A percentile compares a stretch with the other conserved stretches of the same genome.
These are phyloP conservation scores for Trichoderma afroharzianum DNA, from an alignment of 2,329 filamentous ascomycete genomes.

Conservation along the genomic window DNA sequence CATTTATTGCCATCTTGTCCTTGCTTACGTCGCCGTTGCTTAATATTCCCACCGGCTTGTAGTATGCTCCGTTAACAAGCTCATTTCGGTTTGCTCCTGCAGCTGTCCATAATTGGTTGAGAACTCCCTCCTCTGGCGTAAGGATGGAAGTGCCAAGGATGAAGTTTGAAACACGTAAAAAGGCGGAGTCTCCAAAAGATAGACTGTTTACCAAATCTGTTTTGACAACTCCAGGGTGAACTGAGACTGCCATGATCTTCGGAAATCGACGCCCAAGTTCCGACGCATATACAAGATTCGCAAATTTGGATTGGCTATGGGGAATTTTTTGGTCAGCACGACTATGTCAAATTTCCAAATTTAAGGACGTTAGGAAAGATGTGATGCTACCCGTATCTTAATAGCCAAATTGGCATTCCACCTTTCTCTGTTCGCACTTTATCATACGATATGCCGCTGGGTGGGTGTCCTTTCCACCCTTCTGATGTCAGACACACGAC, in stretches of 20 bases:
- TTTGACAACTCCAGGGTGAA: conserved; percentile 29
- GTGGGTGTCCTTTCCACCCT: conserved; percentile 27
- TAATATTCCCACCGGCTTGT: not conserved
- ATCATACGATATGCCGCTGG: conserved; percentile 29
- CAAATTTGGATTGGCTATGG: conserved; percentile 32
- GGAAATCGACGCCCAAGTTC: conserved; percentile 27
- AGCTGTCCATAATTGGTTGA: not conserved
- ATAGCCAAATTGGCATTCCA: conserved; percentile 17
- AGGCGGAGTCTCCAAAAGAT: not conserved
- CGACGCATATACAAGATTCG: conserved; percentile 29
- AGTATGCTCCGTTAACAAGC: not conserved
- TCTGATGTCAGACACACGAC: conserved; percentile 25
- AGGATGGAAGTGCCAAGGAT: not conserved
- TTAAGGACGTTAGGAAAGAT: not conserved
- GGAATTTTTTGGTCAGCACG: not conserved
- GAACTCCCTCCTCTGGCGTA: not conserved
- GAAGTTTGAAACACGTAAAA: not conserved
- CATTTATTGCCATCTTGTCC: not conserved
- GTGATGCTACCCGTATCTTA: conserved; percentile 17
- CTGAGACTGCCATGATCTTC: conserved; percentile 24
- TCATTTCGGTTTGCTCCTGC: not conserved
- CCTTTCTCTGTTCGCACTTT: conserved; percentile 26
- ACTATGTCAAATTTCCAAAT: not conserved
- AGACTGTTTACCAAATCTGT: conserved; percentile 25
- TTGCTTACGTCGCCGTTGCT: not conserved